Evolutionary conservation across 2,329 filamentous ascomycete genomes (phyloP).

Genomic region (Aspergillus sp.): DNA sequence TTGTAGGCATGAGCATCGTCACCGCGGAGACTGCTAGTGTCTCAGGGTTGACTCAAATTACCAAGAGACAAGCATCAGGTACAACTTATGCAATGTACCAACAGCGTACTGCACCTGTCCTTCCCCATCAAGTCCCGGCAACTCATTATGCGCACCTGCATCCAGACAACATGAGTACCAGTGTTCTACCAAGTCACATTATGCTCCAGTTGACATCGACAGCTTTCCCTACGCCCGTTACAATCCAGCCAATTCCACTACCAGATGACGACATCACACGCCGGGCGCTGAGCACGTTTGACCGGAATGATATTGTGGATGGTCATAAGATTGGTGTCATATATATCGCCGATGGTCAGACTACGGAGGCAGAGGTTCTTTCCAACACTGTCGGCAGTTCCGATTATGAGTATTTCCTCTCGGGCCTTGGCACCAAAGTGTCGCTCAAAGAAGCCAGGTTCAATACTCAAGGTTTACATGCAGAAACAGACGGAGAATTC

Average conservation of each 20-base stretch:
- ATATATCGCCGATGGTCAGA: constrained; percentile 87
- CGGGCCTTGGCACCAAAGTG: constrained; percentile 77
- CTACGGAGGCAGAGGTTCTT: constrained; percentile 77
- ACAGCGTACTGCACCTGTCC: constrained; percentile 46
- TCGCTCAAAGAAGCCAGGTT: constrained; percentile 79
- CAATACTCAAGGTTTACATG: constrained; percentile 90
- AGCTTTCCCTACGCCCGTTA: constrained; percentile 45
- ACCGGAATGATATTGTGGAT: constrained; percentile 85
- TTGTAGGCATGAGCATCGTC: constrained; percentile 53
- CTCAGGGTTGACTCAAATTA: constrained; percentile 50
- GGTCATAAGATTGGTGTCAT: constrained; percentile 94
- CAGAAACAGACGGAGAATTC: constrained; percentile 79
- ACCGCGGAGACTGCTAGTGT: constrained; percentile 50
- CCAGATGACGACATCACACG: constrained; percentile 70
- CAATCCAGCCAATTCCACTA: constrained; percentile 70
- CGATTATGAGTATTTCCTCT: constrained; percentile 84
- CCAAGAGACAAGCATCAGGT: constrained; percentile 52
- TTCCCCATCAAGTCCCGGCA: constrained; percentile 46
- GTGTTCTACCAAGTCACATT: constrained; percentile 48
- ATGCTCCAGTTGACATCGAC: constrained; percentile 46
- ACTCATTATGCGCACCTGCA: constrained; percentile 41
- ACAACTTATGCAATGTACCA: constrained; percentile 51
- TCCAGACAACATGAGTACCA: constrained; percentile 38
- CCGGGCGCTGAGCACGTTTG: constrained; percentile 77
- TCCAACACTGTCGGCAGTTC: constrained; percentile 81